Evolutionary conservation across 208 protist genomes (phyloP).

Genomic region (Angomonas deanei): DNA sequence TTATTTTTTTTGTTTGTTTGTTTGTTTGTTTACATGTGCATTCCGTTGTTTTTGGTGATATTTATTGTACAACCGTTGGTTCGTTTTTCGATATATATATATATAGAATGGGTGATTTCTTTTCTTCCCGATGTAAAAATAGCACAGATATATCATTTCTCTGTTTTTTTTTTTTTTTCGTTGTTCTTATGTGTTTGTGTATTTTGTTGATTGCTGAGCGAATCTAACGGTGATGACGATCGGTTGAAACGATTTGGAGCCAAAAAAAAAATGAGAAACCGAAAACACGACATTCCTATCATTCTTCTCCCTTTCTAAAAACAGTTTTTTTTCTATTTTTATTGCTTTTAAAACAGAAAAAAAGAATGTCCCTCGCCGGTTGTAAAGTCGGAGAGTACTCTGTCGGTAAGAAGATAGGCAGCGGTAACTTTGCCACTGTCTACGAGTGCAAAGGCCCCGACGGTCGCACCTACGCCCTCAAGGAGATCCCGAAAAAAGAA

Average conservation of each 20-base stretch:
- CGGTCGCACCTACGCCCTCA: conserved; percentile 73
- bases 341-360: background rate
- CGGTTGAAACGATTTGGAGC: too few relatives aligned
- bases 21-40: conserved; percentile 21
- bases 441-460: conserved; percentile 52
- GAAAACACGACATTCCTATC: conserved; percentile 9
- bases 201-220: background rate
- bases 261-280: conserved; percentile 8
- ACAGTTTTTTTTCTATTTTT: conserved; percentile 9
- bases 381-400: conserved; percentile 69
- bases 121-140: too few relatives aligned
- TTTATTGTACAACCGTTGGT: background rate
- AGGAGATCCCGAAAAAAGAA: conserved; percentile 85
- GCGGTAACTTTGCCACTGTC: conserved; percentile 89
- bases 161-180: conserved; percentile 16
- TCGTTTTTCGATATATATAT: background rate
- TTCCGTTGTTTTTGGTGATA: background rate
- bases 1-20: conserved; percentile 15
- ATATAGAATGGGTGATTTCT: background rate
- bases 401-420: conserved; percentile 80
- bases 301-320: conserved; percentile 9
- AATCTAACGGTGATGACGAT: too few relatives aligned
- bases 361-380: background rate
- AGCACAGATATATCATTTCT: background rate
- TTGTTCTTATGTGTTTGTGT: conserved; percentile 9